Base-by-base conservation (phyloP, 371 early-diverging fungal genomes). In the Apophysomyces trapeziformis region DNA sequence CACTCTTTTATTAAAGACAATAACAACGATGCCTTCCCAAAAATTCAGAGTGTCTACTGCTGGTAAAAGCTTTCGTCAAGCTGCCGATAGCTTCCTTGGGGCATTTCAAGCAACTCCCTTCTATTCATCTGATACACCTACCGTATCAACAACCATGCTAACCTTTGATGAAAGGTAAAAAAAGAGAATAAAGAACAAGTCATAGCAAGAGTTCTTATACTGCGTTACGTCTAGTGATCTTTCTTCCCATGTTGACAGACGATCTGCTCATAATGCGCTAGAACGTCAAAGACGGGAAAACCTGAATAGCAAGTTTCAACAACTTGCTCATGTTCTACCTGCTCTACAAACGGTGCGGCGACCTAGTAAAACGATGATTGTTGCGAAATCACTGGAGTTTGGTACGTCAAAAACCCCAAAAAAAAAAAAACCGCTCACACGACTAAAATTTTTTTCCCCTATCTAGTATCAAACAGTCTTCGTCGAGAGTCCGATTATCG, bases 241-340 rank as follows among this genome's bases (percentile, higher is more conserved):
- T 45, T 57, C 64, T 46, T 46, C 65, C 7, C 57, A 65, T 39
- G 9, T 65, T 38, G 71, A 71, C 63, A 46, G 72, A 37, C 65
- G 92, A 59, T 89, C 90, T 14, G 90, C 85, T 21, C 93, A 93
- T 72, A 93, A 93, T 68, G 92, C 92, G 12, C 82, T 91, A 36
- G 93, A 93, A 72, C 82, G 93, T 11, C 92, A 91, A 61, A 81
- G 93, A 61, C 86, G 93, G 57, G 93, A 93, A 76, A 87, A 85
- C 9, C 80, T 93, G 37, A 92, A 92, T 69, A 76, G 77, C 39
- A 87, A 89, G 63, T 92, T 93, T 71, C 91, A 90, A 74, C 91
- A 93, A 45, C 79, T 93, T 37, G 93, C 93, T 13, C 85, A 87
- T 71, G 86, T 89, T 16, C 68, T 93, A 21, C 93, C 93, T 57